phyloP scores from a whole-genome alignment of 106 monocot genomes.

The Amphibolis antarctica region DNA sequence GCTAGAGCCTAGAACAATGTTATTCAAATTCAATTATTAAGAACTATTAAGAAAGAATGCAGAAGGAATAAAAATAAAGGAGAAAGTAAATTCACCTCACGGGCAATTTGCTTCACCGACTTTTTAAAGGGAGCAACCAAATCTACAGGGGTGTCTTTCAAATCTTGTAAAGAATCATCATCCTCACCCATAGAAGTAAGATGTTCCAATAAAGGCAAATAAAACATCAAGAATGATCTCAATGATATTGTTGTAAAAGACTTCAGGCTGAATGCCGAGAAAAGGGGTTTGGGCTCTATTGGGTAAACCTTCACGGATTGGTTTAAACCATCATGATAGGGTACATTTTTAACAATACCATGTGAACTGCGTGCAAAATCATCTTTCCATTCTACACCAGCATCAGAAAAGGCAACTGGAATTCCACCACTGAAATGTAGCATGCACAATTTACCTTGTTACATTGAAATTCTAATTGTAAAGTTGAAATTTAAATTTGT shows the following conservation, averaged over 20 bases:
- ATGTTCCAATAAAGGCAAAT: constrained; percentile 85
- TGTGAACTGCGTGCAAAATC: constrained; percentile 18
- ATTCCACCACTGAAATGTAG: constrained; percentile 38
- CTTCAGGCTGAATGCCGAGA: constrained; percentile 75
- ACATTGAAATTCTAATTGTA: background rate
- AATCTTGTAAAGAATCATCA: constrained; percentile 46
- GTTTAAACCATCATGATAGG: constrained; percentile 11
- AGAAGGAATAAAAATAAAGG: background rate
- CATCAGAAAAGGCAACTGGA: constrained; percentile 71
- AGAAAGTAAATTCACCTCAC: constrained; percentile 40
- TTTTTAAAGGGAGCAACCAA: constrained; percentile 72
- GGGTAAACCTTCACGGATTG: constrained; percentile 54
- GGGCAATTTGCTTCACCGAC: constrained; percentile 78
- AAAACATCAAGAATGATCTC: constrained; percentile 76
- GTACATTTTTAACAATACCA: constrained; percentile 11
- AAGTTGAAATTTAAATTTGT: too few species aligned
- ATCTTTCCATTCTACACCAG: constrained; percentile 33
- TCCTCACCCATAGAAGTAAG: constrained; percentile 38
- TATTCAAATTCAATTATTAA: too few species aligned
- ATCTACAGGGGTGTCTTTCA: constrained; percentile 45
- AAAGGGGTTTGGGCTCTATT: constrained; percentile 59
- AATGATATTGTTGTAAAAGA: constrained; percentile 56
- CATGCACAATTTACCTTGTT: constrained; percentile 2
- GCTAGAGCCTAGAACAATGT: too few species aligned
- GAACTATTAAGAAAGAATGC: background rate